Evolutionary conservation across 2,329 filamentous ascomycete species (phyloP).

Genomic region (Mollisia scopiformis): DNA sequence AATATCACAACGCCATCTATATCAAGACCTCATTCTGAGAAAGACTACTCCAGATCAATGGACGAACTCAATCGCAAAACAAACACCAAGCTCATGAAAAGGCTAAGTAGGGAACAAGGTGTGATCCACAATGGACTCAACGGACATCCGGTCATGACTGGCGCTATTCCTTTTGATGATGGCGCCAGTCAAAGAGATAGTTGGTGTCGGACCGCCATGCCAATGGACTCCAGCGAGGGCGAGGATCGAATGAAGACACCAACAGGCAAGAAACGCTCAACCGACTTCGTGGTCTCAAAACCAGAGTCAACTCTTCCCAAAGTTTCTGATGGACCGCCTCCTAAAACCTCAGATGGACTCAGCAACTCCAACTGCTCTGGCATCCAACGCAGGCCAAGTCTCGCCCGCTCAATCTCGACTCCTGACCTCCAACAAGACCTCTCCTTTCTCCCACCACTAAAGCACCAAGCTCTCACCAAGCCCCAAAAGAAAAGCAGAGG

Average conservation of each 20-base stretch:
- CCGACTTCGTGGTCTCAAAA: background rate
- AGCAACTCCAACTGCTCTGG: background rate
- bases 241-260: conserved; percentile 20
- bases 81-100: background rate
- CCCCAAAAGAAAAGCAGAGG: conserved; percentile 30
- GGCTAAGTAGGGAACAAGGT: background rate
- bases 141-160: conserved; percentile 9
- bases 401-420: conserved; percentile 26
- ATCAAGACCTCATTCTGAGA: conserved; percentile 32
- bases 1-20: conserved; percentile 32
- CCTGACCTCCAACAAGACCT: conserved; percentile 29
- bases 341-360: background rate
- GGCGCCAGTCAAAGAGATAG: conserved; percentile 15
- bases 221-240: conserved; percentile 16
- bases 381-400: conserved; percentile 11
- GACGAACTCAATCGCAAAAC: background rate
- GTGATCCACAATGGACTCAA: background rate
- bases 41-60: conserved; percentile 15
- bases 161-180: conserved; percentile 13
- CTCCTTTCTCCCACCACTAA: conserved; percentile 42
- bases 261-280: conserved; percentile 9
- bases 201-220: conserved; percentile 22
- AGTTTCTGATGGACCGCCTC: background rate
- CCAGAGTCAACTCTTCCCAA: background rate
- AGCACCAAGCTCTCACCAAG: conserved; percentile 42